Evolutionary conservation across 1,284 basidiomycete genomes (phyloP), one percentile per base, ranked within the genome.

Genomic region (Cerioporus squamosus): DNA sequence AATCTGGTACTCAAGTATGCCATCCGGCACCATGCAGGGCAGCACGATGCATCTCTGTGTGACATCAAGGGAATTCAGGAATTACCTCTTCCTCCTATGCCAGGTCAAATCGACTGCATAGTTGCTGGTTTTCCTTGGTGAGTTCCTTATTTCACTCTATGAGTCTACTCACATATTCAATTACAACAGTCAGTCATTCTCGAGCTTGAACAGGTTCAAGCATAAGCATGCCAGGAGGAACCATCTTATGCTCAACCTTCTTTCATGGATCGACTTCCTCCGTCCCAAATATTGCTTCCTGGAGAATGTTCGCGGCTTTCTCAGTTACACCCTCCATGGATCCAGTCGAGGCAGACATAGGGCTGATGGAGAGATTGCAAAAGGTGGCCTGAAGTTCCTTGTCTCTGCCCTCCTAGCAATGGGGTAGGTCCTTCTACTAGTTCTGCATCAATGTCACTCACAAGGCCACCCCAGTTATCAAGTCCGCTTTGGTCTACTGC

Each of bases 51-150:
- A 14, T 77, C 79, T 47, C 73, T 82, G n/a, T 75, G 69, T 42
- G 72, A 64, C 22, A 44, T 66, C 6, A 43, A 73, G 49, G 66
- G 75, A 17, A 72, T 48, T 2, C 72, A 40, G 66, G 61, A 8
- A 3, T 67, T 67, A 9, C 61, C 84, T 9, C 81, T 80, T 7
- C 67, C 82, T 23, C 82, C 82, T 2, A 74, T 73, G 42, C 81
- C 79, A 4, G 79, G 77, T 17, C 77, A 85, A 3, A 80, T 90
- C 44, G 81, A 90, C 48, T 79, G 84, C 36, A 78, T 93, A 22
- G 71, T 83, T 17, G 81, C 85, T 12, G 90, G 91, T 0, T 88
- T 92, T 65, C 90, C 90, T 49, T 93, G 91, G 90, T 87, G 70
- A 51, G 75, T 67, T 7, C 20, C 10, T 14, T 40, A 20, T 40